Evolutionary conservation across 1,284 basidiomycete genomes (phyloP).

Genomic region (Melampsora americana): DNA sequence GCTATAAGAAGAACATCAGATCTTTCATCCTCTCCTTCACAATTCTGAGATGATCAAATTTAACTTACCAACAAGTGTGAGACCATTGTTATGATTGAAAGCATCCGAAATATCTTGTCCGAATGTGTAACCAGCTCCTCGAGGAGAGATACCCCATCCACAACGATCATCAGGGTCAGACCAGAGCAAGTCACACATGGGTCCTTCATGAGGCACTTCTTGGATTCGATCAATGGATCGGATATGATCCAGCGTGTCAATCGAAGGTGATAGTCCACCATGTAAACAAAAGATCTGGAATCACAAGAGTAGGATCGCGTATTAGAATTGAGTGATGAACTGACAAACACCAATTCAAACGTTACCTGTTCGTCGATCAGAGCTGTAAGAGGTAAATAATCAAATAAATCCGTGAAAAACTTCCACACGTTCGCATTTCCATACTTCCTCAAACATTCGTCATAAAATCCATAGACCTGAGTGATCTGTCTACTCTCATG

Average conservation of each 20-base stretch:
- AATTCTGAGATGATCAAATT: constrained; percentile 38
- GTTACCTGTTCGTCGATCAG: constrained; percentile 96
- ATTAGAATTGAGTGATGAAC: background rate
- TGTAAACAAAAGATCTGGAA: constrained; percentile 97
- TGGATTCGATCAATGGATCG: constrained; percentile 97
- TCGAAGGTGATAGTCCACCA: constrained; percentile 95
- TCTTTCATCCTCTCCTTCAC: background rate
- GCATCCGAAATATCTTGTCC: constrained; percentile 98
- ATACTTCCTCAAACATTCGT: constrained; percentile 98
- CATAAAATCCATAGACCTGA: constrained; percentile 99
- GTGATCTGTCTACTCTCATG: constrained; percentile 99
- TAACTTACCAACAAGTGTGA: constrained; percentile 73
- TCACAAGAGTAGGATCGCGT: constrained; percentile 18
- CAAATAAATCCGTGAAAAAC: constrained; percentile 98
- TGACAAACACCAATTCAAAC: constrained; percentile 47
- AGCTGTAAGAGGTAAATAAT: constrained; percentile 93
- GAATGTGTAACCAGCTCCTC: constrained; percentile 98
- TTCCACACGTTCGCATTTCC: constrained; percentile 99
- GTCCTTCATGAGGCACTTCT: constrained; percentile 97
- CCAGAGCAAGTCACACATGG: constrained; percentile 99
- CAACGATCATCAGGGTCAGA: constrained; percentile 98
- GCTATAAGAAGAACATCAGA: constrained; percentile 55
- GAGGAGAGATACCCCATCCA: constrained; percentile 98
- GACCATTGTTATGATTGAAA: constrained; percentile 98
- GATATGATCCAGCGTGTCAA: constrained; percentile 98